Conservation (phyloP, 495 filamentous ascomycete genomes). For the Penicillium antarcticum region DNA sequence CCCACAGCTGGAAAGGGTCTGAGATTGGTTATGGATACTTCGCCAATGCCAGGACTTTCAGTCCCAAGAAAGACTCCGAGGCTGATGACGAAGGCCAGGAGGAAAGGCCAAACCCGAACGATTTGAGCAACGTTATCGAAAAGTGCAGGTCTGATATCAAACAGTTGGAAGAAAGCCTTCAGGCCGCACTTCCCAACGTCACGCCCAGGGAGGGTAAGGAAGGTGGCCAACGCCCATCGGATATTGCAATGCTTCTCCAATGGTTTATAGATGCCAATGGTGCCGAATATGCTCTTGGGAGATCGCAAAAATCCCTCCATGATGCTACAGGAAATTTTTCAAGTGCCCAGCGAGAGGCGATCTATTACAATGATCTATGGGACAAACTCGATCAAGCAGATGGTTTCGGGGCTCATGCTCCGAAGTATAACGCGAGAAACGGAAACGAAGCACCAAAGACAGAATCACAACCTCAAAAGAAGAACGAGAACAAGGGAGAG, state of each 20-base stretch:
- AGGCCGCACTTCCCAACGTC: not conserved
- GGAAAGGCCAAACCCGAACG: not conserved
- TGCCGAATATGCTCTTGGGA: not conserved
- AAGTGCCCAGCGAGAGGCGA: not conserved
- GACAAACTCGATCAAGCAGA: too few species aligned
- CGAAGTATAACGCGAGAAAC: too few species aligned
- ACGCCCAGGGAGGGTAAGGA: not conserved
- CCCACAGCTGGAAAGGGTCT: constrained; percentile 45
- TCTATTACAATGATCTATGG: not conserved
- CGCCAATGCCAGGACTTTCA: constrained; percentile 5
- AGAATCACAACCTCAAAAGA: not conserved
- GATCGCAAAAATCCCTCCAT: not conserved
- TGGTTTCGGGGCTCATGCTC: too few species aligned
- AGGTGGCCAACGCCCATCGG: not conserved
- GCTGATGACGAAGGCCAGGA: not conserved
- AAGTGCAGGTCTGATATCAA: not conserved
- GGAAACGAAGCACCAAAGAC: not conserved
- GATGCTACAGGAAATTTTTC: not conserved
- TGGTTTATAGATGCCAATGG: constrained; percentile 3
- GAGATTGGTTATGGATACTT: constrained; percentile 39
- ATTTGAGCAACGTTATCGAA: not conserved
- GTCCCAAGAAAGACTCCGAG: not conserved
- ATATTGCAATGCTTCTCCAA: not conserved
- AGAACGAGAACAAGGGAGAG: not conserved
- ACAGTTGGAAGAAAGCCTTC: not conserved